These are phyloP conservation scores for Populus simonii DNA, from an alignment of 345 rosid genomes.

Conservation along the genomic window DNA sequence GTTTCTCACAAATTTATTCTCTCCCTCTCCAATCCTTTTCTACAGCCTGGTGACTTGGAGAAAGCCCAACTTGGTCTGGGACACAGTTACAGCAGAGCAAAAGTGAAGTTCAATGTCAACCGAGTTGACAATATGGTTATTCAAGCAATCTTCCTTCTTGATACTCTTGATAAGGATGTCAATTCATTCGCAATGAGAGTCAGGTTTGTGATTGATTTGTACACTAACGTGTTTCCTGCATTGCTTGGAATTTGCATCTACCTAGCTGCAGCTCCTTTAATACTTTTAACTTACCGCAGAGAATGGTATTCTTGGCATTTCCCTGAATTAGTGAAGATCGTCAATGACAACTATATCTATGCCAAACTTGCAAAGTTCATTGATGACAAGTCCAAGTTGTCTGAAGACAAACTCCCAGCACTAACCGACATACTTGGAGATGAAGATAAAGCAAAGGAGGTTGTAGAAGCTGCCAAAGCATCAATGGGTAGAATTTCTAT, in stretches of 20 bases:
- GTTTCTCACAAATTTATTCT: not conserved
- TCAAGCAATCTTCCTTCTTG: conserved; percentile 86
- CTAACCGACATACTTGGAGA: conserved; percentile 78
- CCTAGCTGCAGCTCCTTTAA: not conserved
- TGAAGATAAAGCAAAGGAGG: conserved; percentile 88
- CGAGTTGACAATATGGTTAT: conserved; percentile 93
- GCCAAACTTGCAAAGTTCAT: conserved; percentile 67
- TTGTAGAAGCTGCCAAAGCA: conserved; percentile 91
- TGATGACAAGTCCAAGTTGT: conserved; percentile 66
- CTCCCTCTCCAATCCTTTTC: not conserved
- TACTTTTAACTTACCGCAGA: conserved; percentile 41
- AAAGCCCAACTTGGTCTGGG: conserved; percentile 94
- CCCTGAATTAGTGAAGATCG: conserved; percentile 88
- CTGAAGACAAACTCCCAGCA: conserved; percentile 55
- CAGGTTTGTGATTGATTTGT: conserved; percentile 49
- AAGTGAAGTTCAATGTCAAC: conserved; percentile 94
- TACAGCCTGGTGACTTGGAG: conserved; percentile 82
- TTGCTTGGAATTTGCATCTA: not conserved
- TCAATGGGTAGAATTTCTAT: conserved; percentile 69
- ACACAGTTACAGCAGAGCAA: conserved; percentile 94
- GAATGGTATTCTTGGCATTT: conserved; percentile 99
- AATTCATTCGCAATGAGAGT: conserved; percentile 90
- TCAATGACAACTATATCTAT: conserved; percentile 86
- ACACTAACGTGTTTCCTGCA: not conserved
- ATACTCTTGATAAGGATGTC: conserved; percentile 85